Conservation (phyloP, 208 protist genomes). For the Acanthamoeba rhysodes region DNA sequence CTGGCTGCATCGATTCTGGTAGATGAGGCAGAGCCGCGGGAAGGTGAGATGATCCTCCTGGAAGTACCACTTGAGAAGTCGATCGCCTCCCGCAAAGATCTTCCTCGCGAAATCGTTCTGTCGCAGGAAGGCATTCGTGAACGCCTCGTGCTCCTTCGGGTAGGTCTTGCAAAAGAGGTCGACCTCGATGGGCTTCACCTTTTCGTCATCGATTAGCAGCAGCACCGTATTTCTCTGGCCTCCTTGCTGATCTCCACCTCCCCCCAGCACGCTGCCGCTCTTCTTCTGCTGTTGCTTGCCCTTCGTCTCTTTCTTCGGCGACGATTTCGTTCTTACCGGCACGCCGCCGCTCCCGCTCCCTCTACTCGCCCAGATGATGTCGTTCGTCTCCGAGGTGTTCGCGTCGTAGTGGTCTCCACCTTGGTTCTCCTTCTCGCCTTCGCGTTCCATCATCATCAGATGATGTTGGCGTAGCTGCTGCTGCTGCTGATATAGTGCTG, state of each 20-base stretch:
- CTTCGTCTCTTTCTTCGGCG: conserved; percentile 3
- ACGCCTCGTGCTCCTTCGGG: conserved; percentile 71
- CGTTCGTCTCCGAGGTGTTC: neutral
- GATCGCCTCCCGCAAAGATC: conserved; percentile 15
- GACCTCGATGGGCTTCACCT: conserved; percentile 65
- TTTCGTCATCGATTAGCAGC: conserved; percentile 59
- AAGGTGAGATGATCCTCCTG: conserved; percentile 69
- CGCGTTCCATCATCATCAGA: neutral
- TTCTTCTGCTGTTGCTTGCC: neutral
- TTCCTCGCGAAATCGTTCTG: conserved; percentile 60
- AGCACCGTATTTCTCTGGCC: neutral
- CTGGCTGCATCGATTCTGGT: conserved; percentile 54
- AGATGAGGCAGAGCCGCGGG: conserved; percentile 73
- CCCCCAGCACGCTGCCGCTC: neutral
- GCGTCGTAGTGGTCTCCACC: neutral
- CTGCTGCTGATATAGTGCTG: neutral
- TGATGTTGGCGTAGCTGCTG: neutral
- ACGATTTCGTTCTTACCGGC: neutral
- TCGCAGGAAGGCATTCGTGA: conserved; percentile 34
- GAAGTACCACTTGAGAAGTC: conserved; percentile 71
- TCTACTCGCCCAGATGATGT: neutral
- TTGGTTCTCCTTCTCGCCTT: neutral
- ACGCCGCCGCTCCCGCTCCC: neutral
- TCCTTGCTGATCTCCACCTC: neutral
- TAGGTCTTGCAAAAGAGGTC: conserved; percentile 66